These are phyloP conservation scores for Mycogone perniciosa DNA, from an alignment of 2,329 filamentous ascomycete genomes.

Conservation along the genomic window DNA sequence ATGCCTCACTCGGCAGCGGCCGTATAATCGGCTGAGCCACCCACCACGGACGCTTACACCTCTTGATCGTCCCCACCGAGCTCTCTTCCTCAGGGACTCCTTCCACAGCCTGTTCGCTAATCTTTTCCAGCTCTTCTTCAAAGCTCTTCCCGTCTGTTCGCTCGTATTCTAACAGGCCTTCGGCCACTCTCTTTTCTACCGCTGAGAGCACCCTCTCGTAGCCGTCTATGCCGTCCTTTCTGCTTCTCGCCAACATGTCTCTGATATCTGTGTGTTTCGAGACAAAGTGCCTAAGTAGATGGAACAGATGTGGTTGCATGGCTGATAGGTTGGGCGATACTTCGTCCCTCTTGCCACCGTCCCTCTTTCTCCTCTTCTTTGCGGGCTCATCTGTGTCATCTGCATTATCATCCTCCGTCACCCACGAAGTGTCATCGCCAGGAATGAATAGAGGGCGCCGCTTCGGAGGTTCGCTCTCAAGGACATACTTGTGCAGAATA, in stretches of 20 bases:
- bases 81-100: conserved; percentile 45
- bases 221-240: conserved; percentile 63
- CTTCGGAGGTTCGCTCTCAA: conserved; percentile 57
- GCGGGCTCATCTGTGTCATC: conserved; percentile 42
- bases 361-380: conserved; percentile 41
- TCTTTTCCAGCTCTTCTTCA: conserved; percentile 30
- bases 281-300: conserved; percentile 78
- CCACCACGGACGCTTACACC: conserved; percentile 82
- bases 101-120: conserved; percentile 23
- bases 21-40: conserved; percentile 81
- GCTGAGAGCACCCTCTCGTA: conserved; percentile 72
- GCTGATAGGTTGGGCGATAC: conserved; percentile 60
- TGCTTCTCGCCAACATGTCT: conserved; percentile 68
- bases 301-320: conserved; percentile 91
- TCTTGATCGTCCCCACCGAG: conserved; percentile 60
- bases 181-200: conserved; percentile 68
- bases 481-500: conserved; percentile 74
- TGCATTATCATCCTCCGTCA: conserved; percentile 27
- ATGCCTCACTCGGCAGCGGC: conserved; percentile 79
- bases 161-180: conserved; percentile 64
- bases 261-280: conserved; percentile 74
- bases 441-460: conserved; percentile 70
- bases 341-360: conserved; percentile 32
- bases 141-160: conserved; percentile 44
- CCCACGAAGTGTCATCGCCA: conserved; percentile 45